Evolutionary conservation across 2,329 filamentous ascomycete species (phyloP).

Genomic region (Allantophomopsis lycopodina): DNA sequence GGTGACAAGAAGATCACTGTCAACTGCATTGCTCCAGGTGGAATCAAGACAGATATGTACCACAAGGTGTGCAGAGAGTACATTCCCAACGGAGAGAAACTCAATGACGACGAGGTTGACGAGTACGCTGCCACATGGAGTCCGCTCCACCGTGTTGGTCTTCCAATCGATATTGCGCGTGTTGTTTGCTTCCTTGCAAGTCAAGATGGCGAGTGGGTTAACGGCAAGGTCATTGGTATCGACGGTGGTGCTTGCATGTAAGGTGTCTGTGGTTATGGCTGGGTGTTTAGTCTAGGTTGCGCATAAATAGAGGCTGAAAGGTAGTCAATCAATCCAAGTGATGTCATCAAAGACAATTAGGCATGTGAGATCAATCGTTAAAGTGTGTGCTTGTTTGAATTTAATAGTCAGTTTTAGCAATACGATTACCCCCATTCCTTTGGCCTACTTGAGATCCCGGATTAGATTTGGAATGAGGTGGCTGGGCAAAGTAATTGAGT

Average conservation of each 20-base stretch:
- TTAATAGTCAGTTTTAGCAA: no score
- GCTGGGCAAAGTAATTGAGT: no score
- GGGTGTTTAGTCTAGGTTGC: no score
- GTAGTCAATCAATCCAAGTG: no score
- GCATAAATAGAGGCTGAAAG: no score
- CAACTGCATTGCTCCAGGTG: constrained; percentile 53
- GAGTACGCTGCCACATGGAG: constrained; percentile 51
- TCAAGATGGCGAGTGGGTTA: constrained; percentile 34
- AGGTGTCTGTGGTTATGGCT: not conserved
- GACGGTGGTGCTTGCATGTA: constrained; percentile 13
- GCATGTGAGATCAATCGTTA: no score
- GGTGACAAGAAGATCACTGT: constrained; percentile 55
- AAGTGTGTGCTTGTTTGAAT: no score
- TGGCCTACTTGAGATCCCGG: no score
- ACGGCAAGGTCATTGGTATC: constrained; percentile 11
- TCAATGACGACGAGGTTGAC: constrained; percentile 42
- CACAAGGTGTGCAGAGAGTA: constrained; percentile 51
- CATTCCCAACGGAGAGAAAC: constrained; percentile 40
- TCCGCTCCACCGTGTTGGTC: constrained; percentile 49
- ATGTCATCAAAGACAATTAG: no score
- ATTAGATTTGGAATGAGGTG: no score
- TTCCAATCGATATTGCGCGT: constrained; percentile 54
- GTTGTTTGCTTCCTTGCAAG: constrained; percentile 46
- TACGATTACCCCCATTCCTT: no score
- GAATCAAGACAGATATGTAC: constrained; percentile 58